These are phyloP conservation scores for Cyberlindnera mycetangii DNA, from an alignment of 805 yeast genomes.

Conservation along the genomic window DNA sequence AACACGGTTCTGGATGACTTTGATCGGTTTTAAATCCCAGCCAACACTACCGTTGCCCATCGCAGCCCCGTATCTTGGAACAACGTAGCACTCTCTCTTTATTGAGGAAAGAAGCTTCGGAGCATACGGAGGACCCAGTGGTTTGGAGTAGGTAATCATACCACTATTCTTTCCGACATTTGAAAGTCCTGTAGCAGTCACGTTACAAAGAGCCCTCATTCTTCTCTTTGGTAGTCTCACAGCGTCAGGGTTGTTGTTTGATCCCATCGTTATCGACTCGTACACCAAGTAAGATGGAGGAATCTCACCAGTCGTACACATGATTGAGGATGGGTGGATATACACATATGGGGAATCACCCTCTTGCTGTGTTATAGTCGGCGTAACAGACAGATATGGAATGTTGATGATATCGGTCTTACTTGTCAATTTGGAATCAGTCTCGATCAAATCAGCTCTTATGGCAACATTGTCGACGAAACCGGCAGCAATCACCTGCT, in stretches of 20 bases:
- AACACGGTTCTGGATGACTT: constrained; percentile 67
- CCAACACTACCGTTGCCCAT: constrained; percentile 83
- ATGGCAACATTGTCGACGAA: constrained; percentile 88
- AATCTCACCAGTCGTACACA: constrained; percentile 55
- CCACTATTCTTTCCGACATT: constrained; percentile 74
- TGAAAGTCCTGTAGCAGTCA: constrained; percentile 70
- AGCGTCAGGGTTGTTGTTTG: constrained; percentile 42
- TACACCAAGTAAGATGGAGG: constrained; percentile 83
- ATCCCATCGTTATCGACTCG: constrained; percentile 58
- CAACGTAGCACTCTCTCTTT: constrained; percentile 83
- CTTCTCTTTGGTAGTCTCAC: constrained; percentile 48
- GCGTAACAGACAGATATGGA: constrained; percentile 61
- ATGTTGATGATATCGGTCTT: constrained; percentile 54
- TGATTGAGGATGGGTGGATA: constrained; percentile 75
- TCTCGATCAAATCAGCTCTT: constrained; percentile 70
- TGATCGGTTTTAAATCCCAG: constrained; percentile 84
- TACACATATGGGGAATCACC: constrained; percentile 57
- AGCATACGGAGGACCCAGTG: constrained; percentile 86
- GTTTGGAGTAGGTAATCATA: constrained; percentile 81
- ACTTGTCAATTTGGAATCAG: constrained; percentile 59
- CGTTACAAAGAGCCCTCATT: constrained; percentile 73
- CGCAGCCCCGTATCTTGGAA: constrained; percentile 85
- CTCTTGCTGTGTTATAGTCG: constrained; percentile 31
- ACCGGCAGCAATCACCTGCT: constrained; percentile 92
- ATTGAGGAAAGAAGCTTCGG: constrained; percentile 64